Conservation (phyloP, 805 yeast species). For the Hagleromyces aurorensis region DNA sequence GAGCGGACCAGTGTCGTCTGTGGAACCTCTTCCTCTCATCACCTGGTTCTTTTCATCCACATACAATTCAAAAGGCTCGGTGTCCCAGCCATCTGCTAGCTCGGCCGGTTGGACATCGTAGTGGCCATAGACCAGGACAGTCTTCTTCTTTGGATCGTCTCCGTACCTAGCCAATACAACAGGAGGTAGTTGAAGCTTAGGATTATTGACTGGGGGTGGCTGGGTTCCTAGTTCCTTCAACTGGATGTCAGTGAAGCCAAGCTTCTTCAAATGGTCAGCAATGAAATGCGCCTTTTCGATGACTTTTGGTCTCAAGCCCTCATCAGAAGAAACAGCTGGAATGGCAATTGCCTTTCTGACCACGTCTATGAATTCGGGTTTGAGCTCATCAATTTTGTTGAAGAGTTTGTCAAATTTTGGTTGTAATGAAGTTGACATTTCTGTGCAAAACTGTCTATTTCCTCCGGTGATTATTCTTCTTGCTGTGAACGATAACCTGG, state of each 20-base stretch:
- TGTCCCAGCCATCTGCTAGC: constrained; percentile 87
- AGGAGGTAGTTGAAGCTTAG: constrained; percentile 77
- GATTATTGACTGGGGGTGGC: constrained; percentile 78
- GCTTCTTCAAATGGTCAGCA: constrained; percentile 51
- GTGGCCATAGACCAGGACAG: constrained; percentile 89
- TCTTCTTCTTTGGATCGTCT: constrained; percentile 71
- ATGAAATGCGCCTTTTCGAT: constrained; percentile 84
- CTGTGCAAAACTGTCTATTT: constrained; percentile 2
- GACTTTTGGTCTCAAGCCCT: constrained; percentile 78
- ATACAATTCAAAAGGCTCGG: constrained; percentile 79
- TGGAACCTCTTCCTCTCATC: constrained; percentile 86
- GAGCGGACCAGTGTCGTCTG: constrained; percentile 98
- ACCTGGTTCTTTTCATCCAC: constrained; percentile 55
- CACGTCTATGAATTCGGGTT: constrained; percentile 65
- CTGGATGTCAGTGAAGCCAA: constrained; percentile 81
- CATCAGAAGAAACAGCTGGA: constrained; percentile 92
- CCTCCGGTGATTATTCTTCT: constrained; percentile 1
- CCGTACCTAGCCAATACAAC: constrained; percentile 90
- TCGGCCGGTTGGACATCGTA: constrained; percentile 98
- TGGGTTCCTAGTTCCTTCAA: constrained; percentile 79
- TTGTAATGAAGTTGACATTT: constrained; percentile 13
- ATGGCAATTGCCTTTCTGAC: constrained; percentile 82
- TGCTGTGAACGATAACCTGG: constrained; percentile 1
- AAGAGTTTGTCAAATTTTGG: constrained; percentile 28
- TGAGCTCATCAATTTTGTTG: constrained; percentile 61